Base-by-base conservation (phyloP, 352 stramenopile species). In the Thraustotheca clavata region DNA sequence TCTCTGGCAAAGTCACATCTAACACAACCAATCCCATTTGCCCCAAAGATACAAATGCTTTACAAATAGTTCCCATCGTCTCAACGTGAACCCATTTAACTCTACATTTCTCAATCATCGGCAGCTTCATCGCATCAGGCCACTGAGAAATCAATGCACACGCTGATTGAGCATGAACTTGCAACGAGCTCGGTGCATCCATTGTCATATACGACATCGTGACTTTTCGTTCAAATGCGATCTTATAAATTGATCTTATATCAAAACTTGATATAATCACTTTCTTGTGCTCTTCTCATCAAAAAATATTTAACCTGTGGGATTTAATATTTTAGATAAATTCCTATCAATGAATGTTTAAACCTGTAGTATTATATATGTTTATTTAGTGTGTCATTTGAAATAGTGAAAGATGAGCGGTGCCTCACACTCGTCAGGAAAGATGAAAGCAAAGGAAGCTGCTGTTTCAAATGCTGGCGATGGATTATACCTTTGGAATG, bases 401-500 rank as follows among this genome's bases (percentile, higher is more conserved):
- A 31, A 24, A 52, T 14, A 52, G 11, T 31, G 18, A 9, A 52
- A 52, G n/a, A 52, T 52, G 43, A 14, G 34, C 11, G 43, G 14
- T 14, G 43, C 43, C 43, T 24, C 43, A 52, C 43, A 52, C 16
- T 52, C 43, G 11, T 52, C 43, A 32, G 57, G 57, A 34, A 50
- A 41, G 57, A 27, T 12, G 5, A 22, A 22, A 9, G 27, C 29
- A 1, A 62, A 54, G 36, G 55, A 24, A 11, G 57, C 57, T 26
- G 26, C 38, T 14, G 11, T 46, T 3, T 57, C 52, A 36, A 46
- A 47, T 4, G 39, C 39, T 24, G 57, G 57, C n/a, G 57, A 65
- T 46, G 47, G n/a, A n/a, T 27, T 65, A 3, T 65, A 65, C 29
- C n/a, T 46, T 29, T 65, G 57, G 57, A 65, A 91, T 52, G 83